Percentiles rank a stretch among this genome's conserved stretches.
Conservation (phyloP, 768 basidiomycete species). For the Rhizopogon sp. region DNA sequence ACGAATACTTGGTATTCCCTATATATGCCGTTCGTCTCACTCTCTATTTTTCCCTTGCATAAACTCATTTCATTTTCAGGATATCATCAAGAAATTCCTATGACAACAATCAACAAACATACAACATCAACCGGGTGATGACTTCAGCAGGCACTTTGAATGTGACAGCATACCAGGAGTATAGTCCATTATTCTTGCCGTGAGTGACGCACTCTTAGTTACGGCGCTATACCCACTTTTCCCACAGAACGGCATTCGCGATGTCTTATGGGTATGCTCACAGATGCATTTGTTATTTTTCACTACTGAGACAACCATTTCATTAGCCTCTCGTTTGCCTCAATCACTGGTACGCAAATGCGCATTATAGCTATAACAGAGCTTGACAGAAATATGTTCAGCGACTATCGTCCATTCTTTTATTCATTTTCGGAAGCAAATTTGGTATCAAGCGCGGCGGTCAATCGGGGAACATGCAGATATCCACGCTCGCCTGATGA, state of each 20-base stretch:
- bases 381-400: slow-evolving; percentile 2
- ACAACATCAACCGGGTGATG: slow-evolving; percentile 57
- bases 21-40: slow-evolving; percentile 48
- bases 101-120: slow-evolving; percentile 51
- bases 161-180: slow-evolving; percentile 44
- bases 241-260: slow-evolving; percentile 18
- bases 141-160: slow-evolving; percentile 50
- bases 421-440: slow-evolving; percentile 75
- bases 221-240: slow-evolving; percentile 3
- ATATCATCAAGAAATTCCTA: slow-evolving; percentile 61
- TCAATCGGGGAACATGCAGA: slow-evolving; percentile 76
- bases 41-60: background rate
- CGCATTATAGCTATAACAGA: background rate
- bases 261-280: slow-evolving; percentile 26
- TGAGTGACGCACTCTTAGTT: slow-evolving; percentile 12
- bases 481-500: slow-evolving; percentile 82
- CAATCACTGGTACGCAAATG: slow-evolving; percentile 56
- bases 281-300: background rate
- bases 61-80: slow-evolving; percentile 14
- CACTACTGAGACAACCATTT: slow-evolving; percentile 27
- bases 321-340: slow-evolving; percentile 77
- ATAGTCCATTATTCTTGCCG: slow-evolving; percentile 60
- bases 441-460: slow-evolving; percentile 64
- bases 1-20: slow-evolving; percentile 58
- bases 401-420: slow-evolving; percentile 27